Evolutionary conservation across 208 protist species (phyloP).

Genomic region (Endotrypanum monterogeii): DNA sequence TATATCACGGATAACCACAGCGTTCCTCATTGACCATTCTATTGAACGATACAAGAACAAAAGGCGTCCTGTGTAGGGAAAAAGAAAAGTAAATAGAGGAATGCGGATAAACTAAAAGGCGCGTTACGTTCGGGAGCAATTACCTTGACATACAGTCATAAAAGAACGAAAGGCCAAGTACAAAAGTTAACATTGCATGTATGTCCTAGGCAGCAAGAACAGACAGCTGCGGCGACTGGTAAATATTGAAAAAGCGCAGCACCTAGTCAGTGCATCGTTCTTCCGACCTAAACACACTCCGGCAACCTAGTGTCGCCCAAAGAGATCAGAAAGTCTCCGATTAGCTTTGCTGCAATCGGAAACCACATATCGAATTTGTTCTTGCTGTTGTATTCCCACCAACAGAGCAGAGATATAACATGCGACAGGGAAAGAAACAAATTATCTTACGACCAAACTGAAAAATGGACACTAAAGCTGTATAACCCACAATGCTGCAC

Average conservation of each 20-base stretch:
- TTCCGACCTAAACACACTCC: background rate
- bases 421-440: background rate
- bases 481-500: background rate
- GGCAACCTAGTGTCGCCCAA: background rate
- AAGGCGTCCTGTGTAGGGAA: background rate
- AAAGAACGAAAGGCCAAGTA: background rate
- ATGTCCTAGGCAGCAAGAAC: background rate
- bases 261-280: background rate
- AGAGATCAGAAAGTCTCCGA: background rate
- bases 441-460: background rate
- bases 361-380: background rate
- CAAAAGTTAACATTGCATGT: background rate
- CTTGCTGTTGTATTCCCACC: background rate
- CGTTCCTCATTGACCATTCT: constrained; percentile 2
- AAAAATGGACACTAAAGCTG: background rate
- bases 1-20: constrained; percentile 32
- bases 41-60: background rate
- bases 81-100: background rate
- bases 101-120: background rate
- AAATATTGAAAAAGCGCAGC: background rate
- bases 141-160: background rate
- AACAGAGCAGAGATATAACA: background rate
- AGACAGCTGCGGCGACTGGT: background rate
- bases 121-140: background rate
- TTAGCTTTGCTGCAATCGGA: background rate